Conservation (phyloP, 2,329 filamentous ascomycete genomes). For the Pseudogymnoascus destructans region DNA sequence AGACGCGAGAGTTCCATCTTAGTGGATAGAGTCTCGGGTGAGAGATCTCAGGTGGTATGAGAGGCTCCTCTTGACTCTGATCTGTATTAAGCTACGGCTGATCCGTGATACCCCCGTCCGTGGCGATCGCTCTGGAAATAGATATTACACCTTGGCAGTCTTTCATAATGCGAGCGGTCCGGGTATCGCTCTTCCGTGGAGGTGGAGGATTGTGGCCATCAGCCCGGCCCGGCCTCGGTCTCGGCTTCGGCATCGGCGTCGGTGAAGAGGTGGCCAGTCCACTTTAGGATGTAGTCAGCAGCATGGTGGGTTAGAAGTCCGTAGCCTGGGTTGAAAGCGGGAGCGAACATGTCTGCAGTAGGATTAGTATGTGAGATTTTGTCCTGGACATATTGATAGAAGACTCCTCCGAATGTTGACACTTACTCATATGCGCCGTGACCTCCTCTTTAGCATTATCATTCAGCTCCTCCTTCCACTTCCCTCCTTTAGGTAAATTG, state of each 20-base stretch:
- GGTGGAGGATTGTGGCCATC: neutral
- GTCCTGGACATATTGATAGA: neutral
- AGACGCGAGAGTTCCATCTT: neutral
- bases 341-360: neutral
- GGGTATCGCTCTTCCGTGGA: neutral
- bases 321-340: neutral
- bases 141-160: neutral
- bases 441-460: conserved; percentile 68
- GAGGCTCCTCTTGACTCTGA: neutral
- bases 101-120: conserved; percentile 7
- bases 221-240: neutral
- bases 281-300: neutral
- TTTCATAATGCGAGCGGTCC: neutral
- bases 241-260: neutral
- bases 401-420: neutral
- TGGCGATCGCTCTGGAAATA: conserved; percentile 11
- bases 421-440: conserved; percentile 60
- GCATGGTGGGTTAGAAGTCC: neutral
- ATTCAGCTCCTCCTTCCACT: conserved; percentile 63
- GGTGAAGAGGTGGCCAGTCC: neutral
- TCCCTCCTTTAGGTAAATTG: conserved; percentile 52
- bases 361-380: neutral
- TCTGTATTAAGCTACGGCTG: neutral
- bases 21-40: neutral
- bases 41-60: neutral